Percentiles rank a stretch among this genome's conserved stretches.
Evolutionary conservation across 2,329 filamentous ascomycete species (phyloP).

Genomic region (Aspergillus pseudoviridinutans): DNA sequence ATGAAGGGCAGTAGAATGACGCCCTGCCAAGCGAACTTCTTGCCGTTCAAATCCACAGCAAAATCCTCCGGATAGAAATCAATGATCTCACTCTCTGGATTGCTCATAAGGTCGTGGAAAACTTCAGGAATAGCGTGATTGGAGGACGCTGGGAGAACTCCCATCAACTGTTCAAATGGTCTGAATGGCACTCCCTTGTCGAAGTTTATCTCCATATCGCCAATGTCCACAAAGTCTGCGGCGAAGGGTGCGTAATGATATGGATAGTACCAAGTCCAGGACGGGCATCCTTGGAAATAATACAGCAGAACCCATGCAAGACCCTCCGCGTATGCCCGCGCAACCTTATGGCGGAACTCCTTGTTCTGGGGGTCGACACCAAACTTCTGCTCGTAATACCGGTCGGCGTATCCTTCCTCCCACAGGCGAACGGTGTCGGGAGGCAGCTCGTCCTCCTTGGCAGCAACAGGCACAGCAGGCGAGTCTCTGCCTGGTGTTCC

Average conservation of each 20-base stretch:
- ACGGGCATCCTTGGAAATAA: conserved; percentile 97
- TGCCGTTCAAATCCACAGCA: conserved; percentile 88
- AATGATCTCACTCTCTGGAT: conserved; percentile 84
- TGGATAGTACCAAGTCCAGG: conserved; percentile 99
- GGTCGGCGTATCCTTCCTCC: conserved; percentile 92
- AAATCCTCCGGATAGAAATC: conserved; percentile 98
- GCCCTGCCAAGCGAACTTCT: conserved; percentile 98
- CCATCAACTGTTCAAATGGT: conserved; percentile 98
- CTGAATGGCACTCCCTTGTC: conserved; percentile 79
- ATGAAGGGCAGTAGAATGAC: conserved; percentile 93
- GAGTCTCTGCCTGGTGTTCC: conserved; percentile 59
- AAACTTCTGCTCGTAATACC: conserved; percentile 98
- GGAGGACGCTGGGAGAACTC: conserved; percentile 88
- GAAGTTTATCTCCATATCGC: conserved; percentile 74
- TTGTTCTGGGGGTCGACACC: conserved; percentile 74
- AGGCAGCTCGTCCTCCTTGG: conserved; percentile 59
- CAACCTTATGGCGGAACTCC: conserved; percentile 84
- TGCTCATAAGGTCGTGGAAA: conserved; percentile 87
- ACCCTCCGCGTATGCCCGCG: conserved; percentile 87
- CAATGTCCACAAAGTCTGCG: conserved; percentile 83
- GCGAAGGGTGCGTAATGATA: conserved; percentile 98
- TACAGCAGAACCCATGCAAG: conserved; percentile 93
- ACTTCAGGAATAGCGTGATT: conserved; percentile 83
- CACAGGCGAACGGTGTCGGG: conserved; percentile 83
- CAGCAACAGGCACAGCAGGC: conserved; percentile 46